A percentile compares a stretch with the other conserved stretches of the same genome.
These are phyloP conservation scores for Fusarium mexicanum DNA, from an alignment of 2,329 filamentous ascomycete species.

Conservation along the genomic window DNA sequence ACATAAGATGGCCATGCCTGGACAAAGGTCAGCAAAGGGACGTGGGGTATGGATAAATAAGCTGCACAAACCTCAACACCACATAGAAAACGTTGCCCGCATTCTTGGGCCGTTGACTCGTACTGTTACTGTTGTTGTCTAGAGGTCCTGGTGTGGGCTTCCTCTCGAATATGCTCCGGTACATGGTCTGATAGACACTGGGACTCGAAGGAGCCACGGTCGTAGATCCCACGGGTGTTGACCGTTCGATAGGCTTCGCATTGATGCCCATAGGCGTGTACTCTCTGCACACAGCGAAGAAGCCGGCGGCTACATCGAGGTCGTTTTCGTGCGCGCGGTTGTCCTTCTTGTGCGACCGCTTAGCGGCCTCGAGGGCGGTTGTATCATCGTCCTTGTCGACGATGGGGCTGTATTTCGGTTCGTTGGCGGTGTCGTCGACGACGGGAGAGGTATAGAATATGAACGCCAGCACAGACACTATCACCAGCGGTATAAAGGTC, in stretches of 20 bases:
- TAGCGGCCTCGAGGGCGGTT: slow-evolving; percentile 68
- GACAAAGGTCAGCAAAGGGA: slow-evolving; percentile 14
- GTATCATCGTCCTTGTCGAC: slow-evolving; percentile 72
- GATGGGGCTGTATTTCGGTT: slow-evolving; percentile 51
- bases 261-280: slow-evolving; percentile 92
- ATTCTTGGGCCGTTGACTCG: slow-evolving; percentile 66
- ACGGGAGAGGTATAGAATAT: slow-evolving; percentile 74
- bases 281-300: slow-evolving; percentile 94
- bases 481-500: slow-evolving; percentile 82
- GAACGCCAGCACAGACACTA: slow-evolving; percentile 70
- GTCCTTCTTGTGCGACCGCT: slow-evolving; percentile 68
- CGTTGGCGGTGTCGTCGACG: slow-evolving; percentile 52
- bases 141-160: slow-evolving; percentile 62
- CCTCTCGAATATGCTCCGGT: slow-evolving; percentile 92
- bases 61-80: slow-evolving; percentile 70
- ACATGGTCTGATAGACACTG: slow-evolving; percentile 98
- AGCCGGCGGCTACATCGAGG: slow-evolving; percentile 84
- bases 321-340: slow-evolving; percentile 66
- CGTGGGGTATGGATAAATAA: background rate
- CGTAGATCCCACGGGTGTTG: slow-evolving; percentile 78
- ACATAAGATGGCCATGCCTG: slow-evolving; percentile 94
- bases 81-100: slow-evolving; percentile 94
- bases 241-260: slow-evolving; percentile 88
- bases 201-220: slow-evolving; percentile 83
- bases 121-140: slow-evolving; percentile 58